A percentile compares a stretch with the other conserved stretches of the same genome.
Conservation (phyloP, 1,139 yeast genomes). For the Scheffersomyces titani region DNA sequence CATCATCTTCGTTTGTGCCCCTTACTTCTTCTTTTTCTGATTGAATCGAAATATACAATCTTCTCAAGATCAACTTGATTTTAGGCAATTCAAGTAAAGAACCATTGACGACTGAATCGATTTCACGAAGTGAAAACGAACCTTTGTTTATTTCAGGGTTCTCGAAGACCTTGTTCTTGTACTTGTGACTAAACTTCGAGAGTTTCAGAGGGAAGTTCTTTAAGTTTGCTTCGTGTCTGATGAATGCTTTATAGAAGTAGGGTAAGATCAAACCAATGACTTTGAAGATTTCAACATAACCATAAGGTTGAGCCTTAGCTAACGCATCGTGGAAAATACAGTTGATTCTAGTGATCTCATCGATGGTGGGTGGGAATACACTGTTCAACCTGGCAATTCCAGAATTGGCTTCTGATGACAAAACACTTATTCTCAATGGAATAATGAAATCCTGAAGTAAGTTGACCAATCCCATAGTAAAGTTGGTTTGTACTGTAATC, state of each 20-base stretch:
- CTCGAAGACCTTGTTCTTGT: constrained; percentile 45
- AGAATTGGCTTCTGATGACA: constrained; percentile 48
- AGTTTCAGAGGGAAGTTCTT: constrained; percentile 39
- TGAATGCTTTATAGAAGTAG: constrained; percentile 87
- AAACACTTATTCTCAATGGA: constrained; percentile 71
- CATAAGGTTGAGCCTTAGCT: constrained; percentile 63
- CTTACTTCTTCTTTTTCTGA: constrained; percentile 19
- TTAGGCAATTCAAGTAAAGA: constrained; percentile 68
- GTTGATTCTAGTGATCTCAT: constrained; percentile 86
- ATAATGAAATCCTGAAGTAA: constrained; percentile 77
- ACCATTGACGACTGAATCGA: constrained; percentile 71
- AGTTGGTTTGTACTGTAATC: constrained; percentile 68
- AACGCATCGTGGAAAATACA: constrained; percentile 80
- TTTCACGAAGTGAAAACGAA: constrained; percentile 53
- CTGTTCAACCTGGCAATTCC: constrained; percentile 68
- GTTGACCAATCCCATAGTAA: constrained; percentile 68
- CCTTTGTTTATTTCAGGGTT: constrained; percentile 32
- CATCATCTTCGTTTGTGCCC: constrained; percentile 10
- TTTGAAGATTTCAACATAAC: constrained; percentile 69
- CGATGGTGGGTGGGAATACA: constrained; percentile 91
- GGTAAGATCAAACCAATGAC: constrained; percentile 84
- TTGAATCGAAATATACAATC: constrained; percentile 42
- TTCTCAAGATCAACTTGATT: constrained; percentile 63
- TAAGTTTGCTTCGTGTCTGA: constrained; percentile 84
- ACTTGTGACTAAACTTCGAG: constrained; percentile 47